Evolutionary conservation across 495 filamentous ascomycete species (phyloP).

Genomic region (Hyaloscypha finlandica): DNA sequence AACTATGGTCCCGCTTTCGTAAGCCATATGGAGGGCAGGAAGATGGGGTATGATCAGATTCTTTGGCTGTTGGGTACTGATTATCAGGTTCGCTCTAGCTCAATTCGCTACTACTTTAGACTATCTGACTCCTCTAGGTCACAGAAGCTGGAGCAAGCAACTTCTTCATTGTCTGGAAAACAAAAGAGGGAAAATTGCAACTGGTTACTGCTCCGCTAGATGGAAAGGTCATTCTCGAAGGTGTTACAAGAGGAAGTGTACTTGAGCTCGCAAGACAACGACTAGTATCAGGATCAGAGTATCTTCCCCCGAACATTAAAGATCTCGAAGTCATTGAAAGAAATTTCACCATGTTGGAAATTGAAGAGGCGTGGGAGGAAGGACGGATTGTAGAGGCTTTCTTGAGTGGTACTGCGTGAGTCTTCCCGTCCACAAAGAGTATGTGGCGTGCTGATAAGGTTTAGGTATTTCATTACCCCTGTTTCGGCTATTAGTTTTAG

Average conservation of each 20-base stretch:
- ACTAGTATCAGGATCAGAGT: slow-evolving; percentile 37
- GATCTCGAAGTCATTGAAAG: slow-evolving; percentile 73
- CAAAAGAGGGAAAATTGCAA: slow-evolving; percentile 63
- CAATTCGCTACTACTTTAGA: slow-evolving; percentile 19
- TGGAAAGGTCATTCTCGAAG: slow-evolving; percentile 78
- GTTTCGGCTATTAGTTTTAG: slow-evolving; percentile 72
- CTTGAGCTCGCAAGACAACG: slow-evolving; percentile 70
- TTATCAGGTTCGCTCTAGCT: slow-evolving; percentile 33
- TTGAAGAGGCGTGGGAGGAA: slow-evolving; percentile 72
- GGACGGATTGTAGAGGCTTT: slow-evolving; percentile 83
- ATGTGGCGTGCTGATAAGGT: slow-evolving; percentile 29
- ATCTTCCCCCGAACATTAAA: slow-evolving; percentile 45
- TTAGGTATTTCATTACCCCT: slow-evolving; percentile 73
- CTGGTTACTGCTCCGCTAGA: slow-evolving; percentile 81
- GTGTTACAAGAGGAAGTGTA: slow-evolving; percentile 78
- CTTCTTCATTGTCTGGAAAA: slow-evolving; percentile 85
- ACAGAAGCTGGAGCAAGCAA: slow-evolving; percentile 90
- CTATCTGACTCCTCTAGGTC: slow-evolving; percentile 49
- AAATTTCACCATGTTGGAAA: slow-evolving; percentile 75
- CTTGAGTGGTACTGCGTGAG: slow-evolving; percentile 80
- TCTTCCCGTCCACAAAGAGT: slow-evolving; percentile 3
- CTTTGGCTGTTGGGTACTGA: slow-evolving; percentile 85
- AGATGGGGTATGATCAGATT: slow-evolving; percentile 77
- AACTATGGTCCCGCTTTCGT: slow-evolving; percentile 86
- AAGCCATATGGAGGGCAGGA: slow-evolving; percentile 63